phyloP scores from a whole-genome alignment of 306 rosid species.

The Fagus sylvatica region DNA sequence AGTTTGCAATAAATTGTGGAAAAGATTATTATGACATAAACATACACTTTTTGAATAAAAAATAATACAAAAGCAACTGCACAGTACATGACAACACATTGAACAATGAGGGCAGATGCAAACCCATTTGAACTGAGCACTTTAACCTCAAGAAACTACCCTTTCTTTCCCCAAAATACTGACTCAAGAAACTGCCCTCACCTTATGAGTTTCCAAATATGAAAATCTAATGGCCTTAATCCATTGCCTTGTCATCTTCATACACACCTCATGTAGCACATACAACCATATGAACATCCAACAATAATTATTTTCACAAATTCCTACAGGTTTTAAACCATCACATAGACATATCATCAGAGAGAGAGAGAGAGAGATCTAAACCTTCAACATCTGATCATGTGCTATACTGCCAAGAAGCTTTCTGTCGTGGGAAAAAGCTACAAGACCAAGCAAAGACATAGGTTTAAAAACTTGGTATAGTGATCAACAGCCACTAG shows the following conservation, averaged over 20 bases:
- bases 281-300: background rate
- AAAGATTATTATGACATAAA: background rate
- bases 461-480: conserved; percentile 21
- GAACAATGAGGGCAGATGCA: background rate
- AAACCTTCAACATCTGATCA: conserved; percentile 76
- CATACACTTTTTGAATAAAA: background rate
- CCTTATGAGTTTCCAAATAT: background rate
- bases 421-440: conserved; percentile 74
- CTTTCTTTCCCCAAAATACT: too few relatives aligned
- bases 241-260: background rate
- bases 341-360: background rate
- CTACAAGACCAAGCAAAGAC: conserved; percentile 48
- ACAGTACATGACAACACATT: background rate
- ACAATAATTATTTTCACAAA: too few relatives aligned
- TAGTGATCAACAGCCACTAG: background rate
- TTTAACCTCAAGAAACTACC: background rate
- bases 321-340: background rate
- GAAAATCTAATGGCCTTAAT: background rate
- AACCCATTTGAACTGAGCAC: background rate
- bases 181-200: too few relatives aligned
- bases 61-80: background rate
- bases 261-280: background rate
- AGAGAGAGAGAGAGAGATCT: conserved; percentile 24
- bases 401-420: conserved; percentile 84
- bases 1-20: background rate